Base-by-base conservation (phyloP, 2,329 filamentous ascomycete genomes). In the Bimuria novae-zelandiae region DNA sequence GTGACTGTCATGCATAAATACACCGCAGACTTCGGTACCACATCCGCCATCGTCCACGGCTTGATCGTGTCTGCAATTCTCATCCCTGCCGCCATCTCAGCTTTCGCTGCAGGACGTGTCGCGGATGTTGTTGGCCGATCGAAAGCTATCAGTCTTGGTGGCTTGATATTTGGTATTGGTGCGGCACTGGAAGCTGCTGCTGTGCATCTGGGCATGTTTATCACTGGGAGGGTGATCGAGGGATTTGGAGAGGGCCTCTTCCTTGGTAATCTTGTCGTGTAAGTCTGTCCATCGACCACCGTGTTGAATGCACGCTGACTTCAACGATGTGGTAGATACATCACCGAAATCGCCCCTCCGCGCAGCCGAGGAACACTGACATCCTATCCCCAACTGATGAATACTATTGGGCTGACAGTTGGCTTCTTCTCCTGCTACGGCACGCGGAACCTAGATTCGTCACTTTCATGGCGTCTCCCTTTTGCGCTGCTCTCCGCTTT, bases 381-480 rank as follows among this genome's bases (percentile, higher is more conserved):
- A 0, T 79, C 80, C 0, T 66, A 80, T 3, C 80, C 82, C 0
- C 83, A 86, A 57, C 72, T 85, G 43, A 63, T 82, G 39, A 76
- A 77, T 2, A 79, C 78, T 2, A 42, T 78, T 1, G 84, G 82
- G 0, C 66, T 86, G 2, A 79, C 79, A 4, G 39, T 75, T 0
- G 85, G 84, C 0, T 87, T 83, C 58, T 87, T 88, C 59, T 79
- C 77, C 7, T 85, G 82, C 65, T 87, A 86, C 57, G 83, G 81
- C 8, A 80, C 77, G 19, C 74, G 79, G 0, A 61, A 70, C 1
- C 73, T 84, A 6, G 32, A 69, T 1, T 52, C 51, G 1, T 79
- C 78, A 2, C 64, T 82, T 17, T 78, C 83, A 2, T 86, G 84
- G 84, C 75, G 83, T 2, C 66, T 82, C 0, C 84, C 84, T 0